Conservation (phyloP, 352 stramenopile species). For the Thraustotheca clavata region DNA sequence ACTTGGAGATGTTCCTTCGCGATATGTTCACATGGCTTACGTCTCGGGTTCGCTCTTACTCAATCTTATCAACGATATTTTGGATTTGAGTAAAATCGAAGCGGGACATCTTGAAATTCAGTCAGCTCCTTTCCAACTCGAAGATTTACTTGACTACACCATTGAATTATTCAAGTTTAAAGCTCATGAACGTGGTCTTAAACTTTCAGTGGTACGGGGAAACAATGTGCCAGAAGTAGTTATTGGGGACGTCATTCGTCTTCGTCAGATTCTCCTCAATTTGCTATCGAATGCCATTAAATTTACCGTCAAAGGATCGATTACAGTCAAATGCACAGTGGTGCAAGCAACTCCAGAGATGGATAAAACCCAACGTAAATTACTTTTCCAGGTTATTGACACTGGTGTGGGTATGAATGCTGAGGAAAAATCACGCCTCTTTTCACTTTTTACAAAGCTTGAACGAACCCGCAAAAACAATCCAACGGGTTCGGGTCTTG, state of each 20-base stretch:
- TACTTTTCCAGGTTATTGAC: conserved; percentile 81
- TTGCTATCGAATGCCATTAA: conserved; percentile 84
- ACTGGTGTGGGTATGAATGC: conserved; percentile 74
- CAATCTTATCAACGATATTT: conserved; percentile 88
- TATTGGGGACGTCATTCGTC: conserved; percentile 66
- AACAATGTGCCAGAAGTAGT: conserved; percentile 53
- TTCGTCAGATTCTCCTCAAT: conserved; percentile 76
- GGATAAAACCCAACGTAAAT: conserved; percentile 50
- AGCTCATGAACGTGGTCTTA: conserved; percentile 74
- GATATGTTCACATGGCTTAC: conserved; percentile 82
- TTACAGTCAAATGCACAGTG: conserved; percentile 67
- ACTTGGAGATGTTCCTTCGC: conserved; percentile 47
- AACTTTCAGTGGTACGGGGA: conserved; percentile 64
- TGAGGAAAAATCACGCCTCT: conserved; percentile 71
- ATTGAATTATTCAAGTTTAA: conserved; percentile 89
- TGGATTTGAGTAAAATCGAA: conserved; percentile 91
- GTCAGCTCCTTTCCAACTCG: conserved; percentile 69
- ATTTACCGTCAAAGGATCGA: conserved; percentile 76
- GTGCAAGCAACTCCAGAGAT: conserved; percentile 37
- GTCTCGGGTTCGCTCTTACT: conserved; percentile 80
- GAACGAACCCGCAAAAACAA: conserved; percentile 78
- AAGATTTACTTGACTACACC: conserved; percentile 76
- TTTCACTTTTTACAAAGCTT: conserved; percentile 76
- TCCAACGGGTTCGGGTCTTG: conserved; percentile 75
- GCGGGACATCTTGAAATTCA: conserved; percentile 86